phyloP scores from a whole-genome alignment of 352 stramenopile genomes.

The Phytophthora pistaciae region DNA sequence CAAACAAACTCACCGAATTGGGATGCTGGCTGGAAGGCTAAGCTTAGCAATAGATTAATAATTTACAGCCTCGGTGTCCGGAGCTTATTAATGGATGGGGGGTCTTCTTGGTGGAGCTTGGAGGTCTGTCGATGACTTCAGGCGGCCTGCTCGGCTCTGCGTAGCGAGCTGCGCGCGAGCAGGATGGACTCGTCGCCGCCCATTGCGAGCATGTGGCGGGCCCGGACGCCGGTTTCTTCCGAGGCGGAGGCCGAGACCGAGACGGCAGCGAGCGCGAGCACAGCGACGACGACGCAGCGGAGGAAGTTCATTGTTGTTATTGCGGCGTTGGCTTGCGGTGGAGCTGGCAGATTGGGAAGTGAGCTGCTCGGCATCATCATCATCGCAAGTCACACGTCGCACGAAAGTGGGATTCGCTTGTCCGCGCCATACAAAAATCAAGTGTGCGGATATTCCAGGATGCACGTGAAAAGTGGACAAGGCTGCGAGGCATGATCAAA shows the following conservation, averaged over 20 bases:
- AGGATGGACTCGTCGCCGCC: conserved; percentile 36
- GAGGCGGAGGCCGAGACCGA: background rate
- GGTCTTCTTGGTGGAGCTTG: background rate
- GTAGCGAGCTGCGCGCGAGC: conserved; percentile 19
- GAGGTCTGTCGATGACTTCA: background rate
- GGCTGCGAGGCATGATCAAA: background rate
- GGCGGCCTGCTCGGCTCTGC: conserved; percentile 4
- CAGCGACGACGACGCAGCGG: conserved; percentile 5
- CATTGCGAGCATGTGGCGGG: conserved; percentile 37
- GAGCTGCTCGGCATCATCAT: conserved; percentile 9
- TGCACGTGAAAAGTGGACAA: background rate
- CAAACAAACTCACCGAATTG: background rate
- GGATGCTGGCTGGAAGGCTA: background rate
- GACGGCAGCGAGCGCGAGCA: background rate
- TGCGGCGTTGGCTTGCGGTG: background rate
- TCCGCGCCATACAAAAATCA: background rate
- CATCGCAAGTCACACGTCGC: conserved; percentile 6
- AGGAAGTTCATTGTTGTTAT: conserved; percentile 25
- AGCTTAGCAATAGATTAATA: conserved; percentile 23
- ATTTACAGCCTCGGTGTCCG: conserved; percentile 11
- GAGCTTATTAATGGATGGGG: background rate
- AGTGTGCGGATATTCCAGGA: background rate
- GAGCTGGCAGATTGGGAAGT: conserved; percentile 18
- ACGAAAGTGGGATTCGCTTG: background rate
- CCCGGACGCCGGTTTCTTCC: conserved; percentile 25